Evolutionary conservation across 257 asterid species (phyloP), one percentile per base, ranked within the genome.

Genomic region (Solanum pimpinellifolium): DNA sequence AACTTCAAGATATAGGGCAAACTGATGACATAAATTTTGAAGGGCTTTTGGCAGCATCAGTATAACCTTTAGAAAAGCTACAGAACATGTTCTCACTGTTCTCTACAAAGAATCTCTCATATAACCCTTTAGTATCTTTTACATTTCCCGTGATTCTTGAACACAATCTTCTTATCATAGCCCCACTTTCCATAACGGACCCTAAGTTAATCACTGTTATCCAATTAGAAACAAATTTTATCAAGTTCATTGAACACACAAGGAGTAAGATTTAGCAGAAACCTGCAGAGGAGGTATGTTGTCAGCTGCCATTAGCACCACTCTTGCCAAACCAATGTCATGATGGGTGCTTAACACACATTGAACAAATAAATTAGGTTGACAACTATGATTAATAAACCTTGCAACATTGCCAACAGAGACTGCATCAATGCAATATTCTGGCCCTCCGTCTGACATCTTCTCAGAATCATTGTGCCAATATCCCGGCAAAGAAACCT

Each of bases 201-300:
- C 35, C 62, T 56, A 84, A 25, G 78, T 37, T 11, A 25, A 66
- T 21, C 76, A 69, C 31, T 12, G 75, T 29, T 20, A n/a, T 18
- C 78, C 87, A 84, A 84, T 84, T 46, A 66, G 65, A 41, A 33
- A 72, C 35, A 72, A 70, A 3, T 31, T 42, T 44, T 11, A 46
- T 18, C 13, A 27, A 21, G 73, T 49, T 41, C 46, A 72, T 47
- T 35, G 3, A 70, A 72, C 85, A 84, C 42, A 5, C 68, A 49
- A 69, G 76, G 49, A 42, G 29, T 35, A 46, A 75, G 87, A 85
- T 47, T 44, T 13, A 80, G 69, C 31, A 83, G 39, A 15, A 42
- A 95, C 99, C 98, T 94, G 93, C 8, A 95, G 87, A 12, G 99
- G 99, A 0, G 98, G 97, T 16, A 94, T 96, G 77, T 95, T 96